These are phyloP conservation scores for Colletotrichum sp. DNA, from an alignment of 2,329 filamentous ascomycete species.

Conservation along the genomic window DNA sequence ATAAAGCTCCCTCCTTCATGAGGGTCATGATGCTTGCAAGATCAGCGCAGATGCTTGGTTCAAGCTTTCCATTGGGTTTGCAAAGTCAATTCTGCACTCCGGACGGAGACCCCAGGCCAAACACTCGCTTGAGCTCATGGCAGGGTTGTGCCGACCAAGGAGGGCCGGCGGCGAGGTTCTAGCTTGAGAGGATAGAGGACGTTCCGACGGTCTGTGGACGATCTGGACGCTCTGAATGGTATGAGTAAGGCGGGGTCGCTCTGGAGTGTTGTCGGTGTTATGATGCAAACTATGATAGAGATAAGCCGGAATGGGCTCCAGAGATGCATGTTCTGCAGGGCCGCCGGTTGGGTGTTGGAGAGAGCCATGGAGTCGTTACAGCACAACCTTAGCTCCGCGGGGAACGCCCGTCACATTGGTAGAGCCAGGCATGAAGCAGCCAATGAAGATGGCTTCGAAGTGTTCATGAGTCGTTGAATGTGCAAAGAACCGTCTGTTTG, in stretches of 20 bases:
- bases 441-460: background rate
- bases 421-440: background rate
- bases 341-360: background rate
- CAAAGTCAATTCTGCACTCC: background rate
- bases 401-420: background rate
- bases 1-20: constrained; percentile 13
- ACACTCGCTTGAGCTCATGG: background rate
- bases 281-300: constrained; percentile 20
- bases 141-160: background rate
- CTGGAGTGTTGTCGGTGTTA: background rate
- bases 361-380: background rate
- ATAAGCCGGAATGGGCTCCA: constrained; percentile 19
- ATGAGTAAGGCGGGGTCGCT: constrained; percentile 1
- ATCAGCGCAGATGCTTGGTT: constrained; percentile 5
- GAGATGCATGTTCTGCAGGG: constrained; percentile 20
- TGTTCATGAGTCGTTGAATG: constrained; percentile 3
- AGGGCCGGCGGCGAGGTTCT: background rate
- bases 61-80: constrained; percentile 2
- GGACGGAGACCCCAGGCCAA: background rate
- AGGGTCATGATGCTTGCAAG: constrained; percentile 12
- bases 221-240: background rate
- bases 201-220: background rate
- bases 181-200: background rate
- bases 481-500: background rate
- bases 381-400: constrained; percentile 6